These are phyloP conservation scores for Pezicula radicicola DNA, from an alignment of 2,329 filamentous ascomycete species.

Conservation along the genomic window DNA sequence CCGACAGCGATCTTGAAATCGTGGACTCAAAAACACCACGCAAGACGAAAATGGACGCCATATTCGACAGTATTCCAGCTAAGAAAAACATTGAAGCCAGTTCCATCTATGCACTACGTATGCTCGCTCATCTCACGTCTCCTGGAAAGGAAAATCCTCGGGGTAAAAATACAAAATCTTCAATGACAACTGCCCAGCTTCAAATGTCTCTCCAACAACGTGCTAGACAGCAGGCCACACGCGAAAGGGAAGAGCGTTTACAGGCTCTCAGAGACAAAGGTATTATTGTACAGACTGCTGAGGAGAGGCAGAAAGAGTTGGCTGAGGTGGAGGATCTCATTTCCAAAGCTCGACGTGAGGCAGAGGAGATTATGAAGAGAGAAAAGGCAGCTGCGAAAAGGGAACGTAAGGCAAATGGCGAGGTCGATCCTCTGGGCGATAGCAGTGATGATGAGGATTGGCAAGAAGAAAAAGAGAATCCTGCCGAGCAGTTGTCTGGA, in stretches of 20 bases:
- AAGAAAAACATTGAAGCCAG: conserved; percentile 60
- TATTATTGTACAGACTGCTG: conserved; percentile 75
- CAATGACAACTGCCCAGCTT: conserved; percentile 68
- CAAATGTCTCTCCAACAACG: conserved; percentile 65
- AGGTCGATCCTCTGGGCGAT: conserved; percentile 41
- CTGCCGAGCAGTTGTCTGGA: conserved; percentile 37
- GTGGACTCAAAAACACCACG: conserved; percentile 24
- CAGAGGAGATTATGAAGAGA: conserved; percentile 70
- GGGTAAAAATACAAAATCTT: conserved; percentile 40
- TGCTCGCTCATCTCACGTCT: conserved; percentile 69
- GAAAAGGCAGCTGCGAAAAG: conserved; percentile 75
- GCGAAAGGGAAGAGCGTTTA: conserved; percentile 74
- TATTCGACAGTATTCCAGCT: conserved; percentile 68
- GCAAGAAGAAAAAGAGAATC: conserved; percentile 40
- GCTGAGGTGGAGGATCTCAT: conserved; percentile 85
- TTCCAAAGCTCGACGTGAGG: conserved; percentile 78
- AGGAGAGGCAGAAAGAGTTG: conserved; percentile 81
- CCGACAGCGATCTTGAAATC: conserved; percentile 43
- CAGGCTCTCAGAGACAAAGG: conserved; percentile 77
- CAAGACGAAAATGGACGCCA: conserved; percentile 52
- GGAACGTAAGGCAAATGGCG: conserved; percentile 43
- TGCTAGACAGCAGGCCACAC: conserved; percentile 75
- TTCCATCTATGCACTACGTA: conserved; percentile 66
- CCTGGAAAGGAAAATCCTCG: conserved; percentile 47
- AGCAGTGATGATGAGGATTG: conserved; percentile 56